These are phyloP conservation scores for Carex littledalei DNA, from an alignment of 176 grass and related monocot genomes.

Conservation along the genomic window DNA sequence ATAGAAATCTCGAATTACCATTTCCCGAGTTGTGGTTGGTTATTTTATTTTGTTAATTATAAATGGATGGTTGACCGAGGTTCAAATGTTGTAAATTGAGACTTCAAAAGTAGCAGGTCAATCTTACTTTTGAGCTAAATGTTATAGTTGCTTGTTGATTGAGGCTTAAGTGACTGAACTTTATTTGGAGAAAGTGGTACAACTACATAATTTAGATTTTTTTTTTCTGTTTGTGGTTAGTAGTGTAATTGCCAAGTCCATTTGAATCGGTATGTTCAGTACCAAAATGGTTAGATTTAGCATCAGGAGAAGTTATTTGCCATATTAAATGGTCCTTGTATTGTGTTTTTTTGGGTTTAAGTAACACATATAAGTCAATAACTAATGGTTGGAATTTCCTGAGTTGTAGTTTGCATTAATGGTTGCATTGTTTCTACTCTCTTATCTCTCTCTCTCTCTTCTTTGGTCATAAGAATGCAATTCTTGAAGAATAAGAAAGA, in stretches of 20 bases:
- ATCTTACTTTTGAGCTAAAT: neutral
- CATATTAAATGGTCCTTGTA: neutral
- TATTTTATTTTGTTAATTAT: neutral
- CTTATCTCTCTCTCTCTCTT: neutral
- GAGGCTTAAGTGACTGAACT: neutral
- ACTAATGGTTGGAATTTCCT: neutral
- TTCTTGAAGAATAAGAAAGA: too few species aligned
- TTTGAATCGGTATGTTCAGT: neutral
- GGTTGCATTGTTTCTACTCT: neutral
- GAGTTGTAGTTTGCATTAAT: neutral
- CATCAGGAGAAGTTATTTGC: neutral
- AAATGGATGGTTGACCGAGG: neutral
- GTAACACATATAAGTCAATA: neutral
- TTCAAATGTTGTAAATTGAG: neutral
- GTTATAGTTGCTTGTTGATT: neutral
- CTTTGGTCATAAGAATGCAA: neutral
- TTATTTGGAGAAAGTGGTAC: neutral
- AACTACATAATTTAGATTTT: neutral
- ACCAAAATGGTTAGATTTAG: neutral
- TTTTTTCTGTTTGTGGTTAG: neutral
- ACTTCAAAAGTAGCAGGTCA: neutral
- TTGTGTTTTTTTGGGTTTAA: neutral
- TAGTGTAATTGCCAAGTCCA: neutral
- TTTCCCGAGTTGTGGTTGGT: neutral
- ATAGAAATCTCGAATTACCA: neutral